Base-by-base conservation (phyloP, 1,284 basidiomycete species). In the Ustilago xerochloae region DNA sequence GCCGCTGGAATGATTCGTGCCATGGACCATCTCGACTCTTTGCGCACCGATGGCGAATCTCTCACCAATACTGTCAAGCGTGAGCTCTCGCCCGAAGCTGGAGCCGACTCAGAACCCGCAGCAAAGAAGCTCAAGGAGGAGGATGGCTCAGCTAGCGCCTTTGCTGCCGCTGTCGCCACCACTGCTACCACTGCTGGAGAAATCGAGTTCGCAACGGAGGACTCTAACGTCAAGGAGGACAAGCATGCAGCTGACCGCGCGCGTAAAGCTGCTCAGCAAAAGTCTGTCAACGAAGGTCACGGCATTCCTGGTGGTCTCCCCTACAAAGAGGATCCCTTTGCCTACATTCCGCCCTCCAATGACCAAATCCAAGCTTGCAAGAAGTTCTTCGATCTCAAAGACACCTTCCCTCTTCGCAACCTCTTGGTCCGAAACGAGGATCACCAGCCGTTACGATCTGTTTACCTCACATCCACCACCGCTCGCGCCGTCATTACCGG, bases 391-490 rank as follows among this genome's bases (percentile, higher is more conserved):
- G 87, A 90, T 63, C 88, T 98, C 63, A 88, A 87, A 28, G 78
- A 90, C n/a, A 85, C 86, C 47, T 98, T 95, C 86, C 93, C 93
- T 7, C 87, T 89, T 16, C 86, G 86, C 57, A 93, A 92, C 84
- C 87, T 92, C 53, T 92, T 93, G 62, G 93, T 97, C 15, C 91
- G 97, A 66, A 97, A 96, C 84, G 90, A 92, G 1, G 88, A 87
- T 29, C 93, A 92, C 35, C 90, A 92, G 28, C 86, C 87, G 16
- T 88, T 91, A 22, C 90, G 95, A 41, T 92, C 92, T 7, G 88
- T 98, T 52, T 98, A 98, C 87, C 88, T 98, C 70, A 91, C 92
- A 56, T 97, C 96, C 78, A 89, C 91, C 78, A 87, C 92, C 68
- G 91, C 95, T 78, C 81, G 87, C 65, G 86, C 88, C 16, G 88